phyloP scores from a whole-genome alignment of 2,329 filamentous ascomycete species.

The Cladosporium oxysporum region DNA sequence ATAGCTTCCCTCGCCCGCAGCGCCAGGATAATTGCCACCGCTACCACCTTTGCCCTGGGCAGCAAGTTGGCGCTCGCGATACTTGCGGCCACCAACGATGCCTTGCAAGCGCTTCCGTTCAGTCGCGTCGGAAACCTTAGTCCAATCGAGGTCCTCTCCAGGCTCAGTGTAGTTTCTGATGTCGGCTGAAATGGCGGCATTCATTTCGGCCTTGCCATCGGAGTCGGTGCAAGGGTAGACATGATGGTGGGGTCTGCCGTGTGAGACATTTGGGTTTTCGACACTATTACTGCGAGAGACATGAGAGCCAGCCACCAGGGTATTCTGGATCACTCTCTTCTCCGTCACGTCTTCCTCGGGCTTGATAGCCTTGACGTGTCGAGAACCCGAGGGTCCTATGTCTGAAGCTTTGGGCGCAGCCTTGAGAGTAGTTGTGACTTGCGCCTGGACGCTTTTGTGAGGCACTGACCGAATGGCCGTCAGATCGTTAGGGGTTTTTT shows the following conservation, averaged over 20 bases:
- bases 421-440: neutral
- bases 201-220: conserved; percentile 35
- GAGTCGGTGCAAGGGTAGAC: neutral
- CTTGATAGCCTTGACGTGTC: neutral
- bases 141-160: conserved; percentile 42
- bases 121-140: conserved; percentile 39
- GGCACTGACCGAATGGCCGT: neutral
- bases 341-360: neutral
- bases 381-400: neutral
- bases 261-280: neutral
- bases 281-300: neutral
- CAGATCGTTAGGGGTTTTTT: neutral
- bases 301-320: neutral
- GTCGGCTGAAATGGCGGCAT: conserved; percentile 35
- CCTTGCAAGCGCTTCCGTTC: conserved; percentile 41
- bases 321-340: neutral
- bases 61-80: conserved; percentile 38
- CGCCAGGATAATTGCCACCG: conserved; percentile 38
- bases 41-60: conserved; percentile 37
- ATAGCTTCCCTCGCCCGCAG: conserved; percentile 33
- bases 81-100: conserved; percentile 42
- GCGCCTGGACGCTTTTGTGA: neutral
- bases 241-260: neutral
- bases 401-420: neutral
- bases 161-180: conserved; percentile 41